A percentile compares a stretch with the other conserved stretches of the same genome.
Evolutionary conservation across 257 asterid genomes (phyloP).

Genomic region (Solanum chiquidenum): DNA sequence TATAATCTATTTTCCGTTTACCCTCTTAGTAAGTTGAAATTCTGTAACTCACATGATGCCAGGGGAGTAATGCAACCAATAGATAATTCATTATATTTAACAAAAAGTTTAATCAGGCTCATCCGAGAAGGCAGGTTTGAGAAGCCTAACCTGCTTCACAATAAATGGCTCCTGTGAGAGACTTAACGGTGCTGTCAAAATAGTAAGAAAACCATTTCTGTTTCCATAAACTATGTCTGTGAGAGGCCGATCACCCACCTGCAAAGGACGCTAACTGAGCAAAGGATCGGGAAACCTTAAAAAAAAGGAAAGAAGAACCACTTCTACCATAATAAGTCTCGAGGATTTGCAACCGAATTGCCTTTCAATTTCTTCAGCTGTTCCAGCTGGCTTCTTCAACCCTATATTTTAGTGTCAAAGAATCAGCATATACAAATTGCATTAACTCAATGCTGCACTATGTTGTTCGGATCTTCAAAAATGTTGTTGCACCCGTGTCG

Average conservation of each 20-base stretch:
- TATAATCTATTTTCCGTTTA: neutral
- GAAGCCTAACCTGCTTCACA: slow-evolving; percentile 54
- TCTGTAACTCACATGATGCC: neutral
- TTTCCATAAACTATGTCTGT: slow-evolving; percentile 88
- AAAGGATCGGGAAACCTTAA: neutral
- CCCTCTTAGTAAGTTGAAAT: neutral
- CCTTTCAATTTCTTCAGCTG: slow-evolving; percentile 79
- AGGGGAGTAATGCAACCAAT: neutral
- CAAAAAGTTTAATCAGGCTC: neutral
- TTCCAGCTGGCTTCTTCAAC: slow-evolving; percentile 91
- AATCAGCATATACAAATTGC: neutral
- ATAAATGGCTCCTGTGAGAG: slow-evolving; percentile 76
- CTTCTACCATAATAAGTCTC: slow-evolving; percentile 61
- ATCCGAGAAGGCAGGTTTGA: neutral
- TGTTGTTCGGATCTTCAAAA: neutral
- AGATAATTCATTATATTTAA: neutral
- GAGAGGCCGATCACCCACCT: slow-evolving; percentile 98
- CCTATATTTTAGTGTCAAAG: slow-evolving; percentile 23
- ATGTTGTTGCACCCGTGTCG: neutral
- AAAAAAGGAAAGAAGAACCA: neutral
- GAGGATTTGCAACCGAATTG: slow-evolving; percentile 79
- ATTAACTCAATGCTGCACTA: neutral
- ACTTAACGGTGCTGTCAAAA: slow-evolving; percentile 75
- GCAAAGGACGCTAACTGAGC: slow-evolving; percentile 6
- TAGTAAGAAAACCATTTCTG: slow-evolving; percentile 71